Evolutionary conservation across 805 yeast genomes (phyloP).

Genomic region (Saccharomycopsis javanensis): DNA sequence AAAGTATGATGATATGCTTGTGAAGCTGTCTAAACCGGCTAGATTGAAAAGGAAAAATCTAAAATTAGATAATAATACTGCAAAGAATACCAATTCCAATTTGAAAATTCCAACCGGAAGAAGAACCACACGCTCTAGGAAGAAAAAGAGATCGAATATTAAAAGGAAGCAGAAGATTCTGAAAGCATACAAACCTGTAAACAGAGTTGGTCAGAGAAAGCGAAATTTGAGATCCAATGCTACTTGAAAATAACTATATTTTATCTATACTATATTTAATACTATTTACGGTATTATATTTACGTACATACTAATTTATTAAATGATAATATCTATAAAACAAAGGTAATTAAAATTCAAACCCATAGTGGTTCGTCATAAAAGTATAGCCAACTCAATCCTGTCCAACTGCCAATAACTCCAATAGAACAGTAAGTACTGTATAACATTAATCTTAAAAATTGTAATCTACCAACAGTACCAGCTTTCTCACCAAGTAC

Average conservation of each 20-base stretch:
- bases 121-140: not conserved
- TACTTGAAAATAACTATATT: not conserved
- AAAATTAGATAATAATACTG: not conserved
- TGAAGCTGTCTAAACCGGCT: not conserved
- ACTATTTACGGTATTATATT: too few relatives aligned
- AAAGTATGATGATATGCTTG: too few relatives aligned
- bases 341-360: not conserved
- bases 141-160: not conserved
- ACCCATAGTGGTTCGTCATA: slow-evolving; percentile 68
- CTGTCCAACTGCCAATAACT: slow-evolving; percentile 76
- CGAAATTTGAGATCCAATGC: not conserved
- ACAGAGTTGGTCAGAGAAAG: not conserved
- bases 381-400: slow-evolving; percentile 81
- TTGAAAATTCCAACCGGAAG: not conserved
- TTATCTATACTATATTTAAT: too few relatives aligned
- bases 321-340: not conserved
- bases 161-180: not conserved
- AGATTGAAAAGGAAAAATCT: not conserved
- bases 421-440: slow-evolving; percentile 86
- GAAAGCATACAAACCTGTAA: not conserved
- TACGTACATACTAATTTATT: not conserved
- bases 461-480: slow-evolving; percentile 52
- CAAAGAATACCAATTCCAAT: not conserved
- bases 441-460: slow-evolving; percentile 67
- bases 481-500: slow-evolving; percentile 45